These are phyloP conservation scores for Hypomontagnella monticulosa DNA, from an alignment of 495 filamentous ascomycete genomes.

Conservation along the genomic window DNA sequence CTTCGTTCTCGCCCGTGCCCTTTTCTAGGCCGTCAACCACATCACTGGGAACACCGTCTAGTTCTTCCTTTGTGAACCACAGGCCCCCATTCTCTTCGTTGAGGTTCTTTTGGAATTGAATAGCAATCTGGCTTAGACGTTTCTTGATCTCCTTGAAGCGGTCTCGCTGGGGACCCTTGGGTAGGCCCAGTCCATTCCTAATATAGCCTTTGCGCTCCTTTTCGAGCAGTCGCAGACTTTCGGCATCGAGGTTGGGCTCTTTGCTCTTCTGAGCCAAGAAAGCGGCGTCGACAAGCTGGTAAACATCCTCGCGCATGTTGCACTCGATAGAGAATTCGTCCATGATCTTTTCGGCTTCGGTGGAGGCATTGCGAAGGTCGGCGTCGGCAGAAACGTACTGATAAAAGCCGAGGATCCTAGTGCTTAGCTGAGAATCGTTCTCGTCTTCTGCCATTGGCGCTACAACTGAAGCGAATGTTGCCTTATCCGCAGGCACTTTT, in stretches of 20 bases:
- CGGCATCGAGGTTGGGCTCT: constrained; percentile 54
- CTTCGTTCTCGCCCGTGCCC: constrained; percentile 74
- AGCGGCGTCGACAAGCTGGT: constrained; percentile 64
- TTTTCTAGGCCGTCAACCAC: constrained; percentile 69
- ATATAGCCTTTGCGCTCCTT: constrained; percentile 68
- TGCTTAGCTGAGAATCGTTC: constrained; percentile 66
- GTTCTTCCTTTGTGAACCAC: constrained; percentile 68
- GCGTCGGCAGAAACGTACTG: constrained; percentile 78
- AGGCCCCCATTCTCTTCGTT: constrained; percentile 69
- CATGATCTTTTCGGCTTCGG: constrained; percentile 68
- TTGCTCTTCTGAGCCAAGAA: constrained; percentile 56
- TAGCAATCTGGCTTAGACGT: constrained; percentile 64
- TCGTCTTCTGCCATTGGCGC: constrained; percentile 74
- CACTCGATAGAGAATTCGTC: constrained; percentile 68
- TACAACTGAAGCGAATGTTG: constrained; percentile 73
- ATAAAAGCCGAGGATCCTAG: constrained; percentile 77
- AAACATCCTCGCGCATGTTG: constrained; percentile 70
- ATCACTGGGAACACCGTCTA: constrained; percentile 68
- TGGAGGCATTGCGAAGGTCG: constrained; percentile 71
- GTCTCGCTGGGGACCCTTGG: constrained; percentile 63
- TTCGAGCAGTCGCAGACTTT: constrained; percentile 64
- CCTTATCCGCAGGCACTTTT: constrained; percentile 67
- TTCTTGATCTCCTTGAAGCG: constrained; percentile 74
- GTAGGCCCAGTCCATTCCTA: constrained; percentile 64
- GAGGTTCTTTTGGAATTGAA: constrained; percentile 68